Base-by-base conservation (phyloP, 2,329 filamentous ascomycete genomes). In the Trichophyton verrucosum region DNA sequence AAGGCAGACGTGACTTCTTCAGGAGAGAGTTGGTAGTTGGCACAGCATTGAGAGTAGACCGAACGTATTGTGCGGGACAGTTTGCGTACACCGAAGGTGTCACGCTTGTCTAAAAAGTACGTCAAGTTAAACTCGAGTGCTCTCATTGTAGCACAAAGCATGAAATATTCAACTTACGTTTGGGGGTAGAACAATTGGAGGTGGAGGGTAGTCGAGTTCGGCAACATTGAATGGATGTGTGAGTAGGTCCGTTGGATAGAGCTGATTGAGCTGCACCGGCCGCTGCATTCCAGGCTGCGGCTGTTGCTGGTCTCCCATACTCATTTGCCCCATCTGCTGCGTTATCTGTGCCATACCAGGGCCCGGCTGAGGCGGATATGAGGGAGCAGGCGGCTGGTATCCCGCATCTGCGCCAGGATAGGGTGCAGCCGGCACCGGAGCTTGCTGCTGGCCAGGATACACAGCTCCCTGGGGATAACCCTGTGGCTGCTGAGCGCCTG, bases 1-100 rank as follows among this genome's bases (percentile, higher is more conserved):
- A 95, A 0, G 94, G 94, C 62, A 99, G 81, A 75, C 91, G 94
- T 61, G 91, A 96, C 78, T 97, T 97, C 78, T 97, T 99, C 63
- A 99, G 82, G 27, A 97, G 81, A 20, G 89, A 94, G 74, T 95
- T 85, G 62, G 89, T 96, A 22, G 91, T 95, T 2, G 94, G 94
- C 49, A 96, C 86, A 27, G 90, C 90, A 74, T 97, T 97, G 65
- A 99, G 78, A 4, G 94, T 97, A 20, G 94, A 97, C 67, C 94
- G 89, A 65, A 97, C 86, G 73, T 95, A 99, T 79, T 95, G 95
- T 24, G 91, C 83, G 60, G 90, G 85, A 77, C 91, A 96, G 76
- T 97, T 99, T 63, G 94, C 86, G 72, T 88, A 81, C 53, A 90
- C 89, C 51, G 94, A 97, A 61, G 91, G 88, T 22, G 92, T 97